Evolutionary conservation across 148 eudicot genomes (phyloP).

Genomic region (Chenopodium formosanum): DNA sequence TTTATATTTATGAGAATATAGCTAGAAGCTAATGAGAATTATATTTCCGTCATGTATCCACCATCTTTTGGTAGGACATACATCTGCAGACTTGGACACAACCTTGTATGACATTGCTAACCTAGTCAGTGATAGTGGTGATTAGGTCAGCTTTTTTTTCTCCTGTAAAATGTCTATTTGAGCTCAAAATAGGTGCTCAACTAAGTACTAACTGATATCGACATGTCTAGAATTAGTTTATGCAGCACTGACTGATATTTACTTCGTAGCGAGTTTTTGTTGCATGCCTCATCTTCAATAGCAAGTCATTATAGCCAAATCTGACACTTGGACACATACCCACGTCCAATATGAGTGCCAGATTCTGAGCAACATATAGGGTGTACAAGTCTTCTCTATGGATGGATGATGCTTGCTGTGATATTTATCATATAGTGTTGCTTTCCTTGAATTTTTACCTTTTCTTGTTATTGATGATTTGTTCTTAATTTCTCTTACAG

Average conservation of each 20-base stretch:
- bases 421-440: not conserved
- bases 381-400: not conserved
- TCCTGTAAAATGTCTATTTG: not conserved
- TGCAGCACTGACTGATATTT: not conserved
- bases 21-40: not conserved
- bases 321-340: too few species aligned
- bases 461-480: not conserved
- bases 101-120: not conserved
- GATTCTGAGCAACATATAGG: too few species aligned
- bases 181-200: not conserved
- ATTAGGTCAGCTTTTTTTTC: not conserved
- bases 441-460: not conserved
- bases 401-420: constrained; percentile 7
- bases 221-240: not conserved
- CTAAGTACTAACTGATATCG: not conserved
- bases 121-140: not conserved
- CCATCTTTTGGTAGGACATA: not conserved
- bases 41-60: not conserved
- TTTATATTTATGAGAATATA: not conserved
- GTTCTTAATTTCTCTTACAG: not conserved
- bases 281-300: not conserved
- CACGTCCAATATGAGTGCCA: too few species aligned
- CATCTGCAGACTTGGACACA: not conserved
- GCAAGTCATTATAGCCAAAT: not conserved
- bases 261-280: not conserved